Percentiles rank a stretch among this genome's conserved stretches.
Conservation (phyloP, 805 yeast species). For the Candida yuanshanica region DNA sequence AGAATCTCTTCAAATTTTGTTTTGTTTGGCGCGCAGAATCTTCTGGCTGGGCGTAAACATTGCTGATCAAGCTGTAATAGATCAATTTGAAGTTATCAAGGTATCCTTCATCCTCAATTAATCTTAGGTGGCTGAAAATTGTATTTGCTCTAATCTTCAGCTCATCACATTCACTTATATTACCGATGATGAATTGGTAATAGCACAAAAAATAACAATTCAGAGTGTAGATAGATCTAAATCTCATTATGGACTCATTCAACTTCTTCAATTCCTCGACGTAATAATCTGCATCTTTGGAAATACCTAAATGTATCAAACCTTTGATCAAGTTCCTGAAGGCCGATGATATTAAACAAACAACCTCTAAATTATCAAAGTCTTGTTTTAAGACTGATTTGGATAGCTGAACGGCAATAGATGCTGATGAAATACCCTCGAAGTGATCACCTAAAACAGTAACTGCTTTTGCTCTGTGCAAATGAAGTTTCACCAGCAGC, state of each 20-base stretch:
- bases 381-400: constrained; percentile 46
- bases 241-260: constrained; percentile 13
- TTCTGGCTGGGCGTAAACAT: constrained; percentile 7
- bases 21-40: constrained; percentile 5
- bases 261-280: constrained; percentile 37
- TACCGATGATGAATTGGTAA: constrained; percentile 16
- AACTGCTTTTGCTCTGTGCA: constrained; percentile 13
- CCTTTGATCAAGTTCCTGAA: constrained; percentile 36
- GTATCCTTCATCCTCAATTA: constrained; percentile 5
- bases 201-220: constrained; percentile 20
- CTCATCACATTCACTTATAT: constrained; percentile 3
- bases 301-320: constrained; percentile 44
- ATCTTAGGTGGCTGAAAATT: constrained; percentile 10
- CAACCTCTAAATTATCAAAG: constrained; percentile 25
- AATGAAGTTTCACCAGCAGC: constrained; percentile 14
- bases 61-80: constrained; percentile 17
- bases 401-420: constrained; percentile 44
- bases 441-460: constrained; percentile 17
- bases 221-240: constrained; percentile 8
- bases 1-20: constrained; percentile 13
- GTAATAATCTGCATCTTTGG: constrained; percentile 54
- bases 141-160: constrained; percentile 11
- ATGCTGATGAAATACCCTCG: constrained; percentile 32
- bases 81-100: constrained; percentile 21
- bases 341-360: constrained; percentile 29